Base-by-base conservation (phyloP, 805 yeast genomes). In the Pichia thaimueangensis region DNA sequence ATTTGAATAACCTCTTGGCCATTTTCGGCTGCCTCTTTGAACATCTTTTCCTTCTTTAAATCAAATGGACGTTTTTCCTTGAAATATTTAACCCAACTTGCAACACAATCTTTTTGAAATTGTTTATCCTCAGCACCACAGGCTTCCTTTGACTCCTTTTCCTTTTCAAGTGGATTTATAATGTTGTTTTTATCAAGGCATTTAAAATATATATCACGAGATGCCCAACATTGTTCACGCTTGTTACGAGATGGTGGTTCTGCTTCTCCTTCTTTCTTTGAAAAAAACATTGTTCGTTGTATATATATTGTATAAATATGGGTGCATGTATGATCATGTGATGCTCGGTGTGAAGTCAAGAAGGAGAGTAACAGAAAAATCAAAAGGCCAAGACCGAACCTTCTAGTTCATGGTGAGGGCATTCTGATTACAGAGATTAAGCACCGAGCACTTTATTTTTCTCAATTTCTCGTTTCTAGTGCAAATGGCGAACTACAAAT, bases 51-150 rank as follows among this genome's bases (percentile, higher is more conserved):
- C 61, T 82, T 80, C 53, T 78, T 76, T 48, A 77, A 65, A 52
- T 87, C 96, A 45, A 78, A 81, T 30, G 80, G 82, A 53, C 96
- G 76, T 62, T 88, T 89, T 62, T 87, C 91, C 58, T 88, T 91
- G 69, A 91, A 89, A 60, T 89, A 88, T 47, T 82, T 71, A 47
- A 77, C 87, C 97, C 97, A 89, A 41, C 88, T 78, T 12, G 79
- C 78, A 9, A 86, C 87, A 63, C 97, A 89, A 51, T 80, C 78
- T n/a, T 69, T 60, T 45, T 83, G 78, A 51, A 86, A 87, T 30
- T 69, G 71, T n/a, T 59, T 56, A 49, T 78, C 76, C 56, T 79
- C 71, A 2, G 47, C 43, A 0, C 77, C 72, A 63, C 97, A 89
- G 37, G 72, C 63, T 19, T 64, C 54, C 40, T 73, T 70, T 32